Evolutionary conservation across 2,329 filamentous ascomycete species (phyloP), one percentile per base, ranked within the genome.

Genomic region (Phyllosticta paracitricarpa): DNA sequence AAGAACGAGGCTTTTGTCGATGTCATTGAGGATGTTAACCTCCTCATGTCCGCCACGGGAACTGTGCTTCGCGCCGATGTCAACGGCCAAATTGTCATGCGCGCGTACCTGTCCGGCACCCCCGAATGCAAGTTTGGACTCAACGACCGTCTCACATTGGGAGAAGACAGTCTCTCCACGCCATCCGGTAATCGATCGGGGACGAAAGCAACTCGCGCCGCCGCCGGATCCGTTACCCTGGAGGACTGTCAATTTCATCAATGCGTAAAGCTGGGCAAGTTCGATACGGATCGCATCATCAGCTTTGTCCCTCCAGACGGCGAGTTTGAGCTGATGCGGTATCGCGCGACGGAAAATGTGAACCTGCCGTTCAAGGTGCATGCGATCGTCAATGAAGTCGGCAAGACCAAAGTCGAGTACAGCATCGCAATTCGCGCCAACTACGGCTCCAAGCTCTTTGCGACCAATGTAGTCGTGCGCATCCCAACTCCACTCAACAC

Each of bases 1-100:
- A 99, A 99, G 79, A 99, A 99, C 78, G 94, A 99, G 76, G 94
- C 94, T 33, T 99, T 99, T 71, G 94, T 99, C 67, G 94, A 99
- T 75, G 94, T 99, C 19, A 99, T 99, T 70, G 94, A 99, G 76
- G 94, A 99, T 71, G 93, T 99, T 70, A 99, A 99, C 76, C 83
- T 99, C 63, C 87, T 99, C 71, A 97, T 99, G 89, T 97, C 93
- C n/a, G 94, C 94, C 5, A 94, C 91, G 0, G 94, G 94, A 30
- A 93, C 92, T 24, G 91, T 99, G 28, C 83, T 99, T 12, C 89
- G 94, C 66, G 94, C 94, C 65, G 94, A 99, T 70, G 94, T 99
- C 59, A 96, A 91, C 58, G 94, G 94, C 58, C 92, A 97, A 73
- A 99, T 99, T 70, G 85, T 99, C 69, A 99, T 99, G 94, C 91